A percentile compares a stretch with the other conserved stretches of the same genome.
phyloP scores from a whole-genome alignment of 2,329 filamentous ascomycete species.

The Venturiaceae sp. region DNA sequence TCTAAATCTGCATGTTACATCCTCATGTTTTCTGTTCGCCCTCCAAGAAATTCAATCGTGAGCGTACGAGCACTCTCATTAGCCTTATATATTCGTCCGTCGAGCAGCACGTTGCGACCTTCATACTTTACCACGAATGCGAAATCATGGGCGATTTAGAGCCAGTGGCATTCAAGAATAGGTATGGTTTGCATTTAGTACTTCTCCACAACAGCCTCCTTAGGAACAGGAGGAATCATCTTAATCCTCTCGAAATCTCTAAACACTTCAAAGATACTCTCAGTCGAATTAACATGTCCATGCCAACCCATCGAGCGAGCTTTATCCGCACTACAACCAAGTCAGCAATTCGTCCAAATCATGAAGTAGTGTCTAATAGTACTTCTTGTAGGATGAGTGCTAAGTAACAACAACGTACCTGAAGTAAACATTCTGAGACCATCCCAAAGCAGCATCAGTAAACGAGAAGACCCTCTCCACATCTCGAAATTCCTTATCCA shows the following conservation, averaged over 20 bases:
- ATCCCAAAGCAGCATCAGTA: conserved; percentile 30
- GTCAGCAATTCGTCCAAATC: not conserved
- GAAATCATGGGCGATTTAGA: too few relatives aligned
- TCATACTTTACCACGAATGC: too few relatives aligned
- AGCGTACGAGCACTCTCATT: too few relatives aligned
- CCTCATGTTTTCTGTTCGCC: too few relatives aligned
- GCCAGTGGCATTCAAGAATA: too few relatives aligned
- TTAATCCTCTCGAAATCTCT: conserved; percentile 30
- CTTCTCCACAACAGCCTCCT: not conserved
- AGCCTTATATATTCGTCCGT: too few relatives aligned
- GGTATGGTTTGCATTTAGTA: too few relatives aligned
- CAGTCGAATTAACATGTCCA: conserved; percentile 35
- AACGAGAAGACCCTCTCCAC: conserved; percentile 37
- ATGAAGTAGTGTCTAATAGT: not conserved
- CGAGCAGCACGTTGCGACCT: too few relatives aligned
- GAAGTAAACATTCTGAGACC: conserved; percentile 17
- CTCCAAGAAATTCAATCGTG: too few relatives aligned
- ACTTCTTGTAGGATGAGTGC: not conserved
- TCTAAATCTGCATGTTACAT: too few relatives aligned
- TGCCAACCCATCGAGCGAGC: conserved; percentile 35
- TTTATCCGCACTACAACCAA: conserved; percentile 30
- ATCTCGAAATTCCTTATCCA: conserved; percentile 31
- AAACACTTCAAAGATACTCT: conserved; percentile 33
- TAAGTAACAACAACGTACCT: conserved; percentile 19
- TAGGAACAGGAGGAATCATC: conserved; percentile 30